phyloP scores from a whole-genome alignment of 225 moss, liverwort and hornwort genomes.

The Polytrichum commune region DNA sequence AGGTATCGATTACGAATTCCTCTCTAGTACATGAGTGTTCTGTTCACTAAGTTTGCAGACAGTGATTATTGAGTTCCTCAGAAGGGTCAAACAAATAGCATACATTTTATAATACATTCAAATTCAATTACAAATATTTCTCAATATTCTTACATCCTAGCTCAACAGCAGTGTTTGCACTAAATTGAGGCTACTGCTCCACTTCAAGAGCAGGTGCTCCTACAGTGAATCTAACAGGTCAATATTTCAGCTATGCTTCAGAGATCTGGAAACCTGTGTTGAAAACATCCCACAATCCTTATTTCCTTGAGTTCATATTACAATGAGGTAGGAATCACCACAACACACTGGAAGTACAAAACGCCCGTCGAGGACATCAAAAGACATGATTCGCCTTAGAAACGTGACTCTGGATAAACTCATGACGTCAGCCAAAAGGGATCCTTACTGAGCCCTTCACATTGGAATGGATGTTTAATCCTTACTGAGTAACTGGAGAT shows the following conservation, averaged over 20 bases:
- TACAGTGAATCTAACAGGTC: not conserved
- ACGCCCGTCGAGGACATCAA: too few relatives aligned
- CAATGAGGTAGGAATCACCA: not conserved
- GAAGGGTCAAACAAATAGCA: not conserved
- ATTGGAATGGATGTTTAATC: too few relatives aligned
- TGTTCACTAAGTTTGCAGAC: too few relatives aligned
- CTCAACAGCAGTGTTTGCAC: not conserved
- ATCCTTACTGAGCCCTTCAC: too few relatives aligned
- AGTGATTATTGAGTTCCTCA: too few relatives aligned
- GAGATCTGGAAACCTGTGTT: conserved; percentile 4
- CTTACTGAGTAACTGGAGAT: too few relatives aligned
- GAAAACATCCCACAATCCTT: conserved; percentile 1
- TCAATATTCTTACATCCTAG: conserved; percentile 6
- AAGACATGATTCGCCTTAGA: too few relatives aligned
- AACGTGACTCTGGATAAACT: too few relatives aligned
- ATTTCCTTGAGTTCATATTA: too few relatives aligned
- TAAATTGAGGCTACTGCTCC: conserved; percentile 1
- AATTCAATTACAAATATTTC: too few relatives aligned
- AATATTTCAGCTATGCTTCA: not conserved
- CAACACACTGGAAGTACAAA: not conserved
- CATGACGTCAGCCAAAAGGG: too few relatives aligned
- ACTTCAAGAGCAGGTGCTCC: not conserved
- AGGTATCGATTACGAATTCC: not conserved
- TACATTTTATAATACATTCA: not conserved
- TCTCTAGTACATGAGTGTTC: too few relatives aligned